Evolutionary conservation across 345 rosid genomes (phyloP), one percentile per base, ranked within the genome.

Genomic region (Diplotaxis tenuifolia): DNA sequence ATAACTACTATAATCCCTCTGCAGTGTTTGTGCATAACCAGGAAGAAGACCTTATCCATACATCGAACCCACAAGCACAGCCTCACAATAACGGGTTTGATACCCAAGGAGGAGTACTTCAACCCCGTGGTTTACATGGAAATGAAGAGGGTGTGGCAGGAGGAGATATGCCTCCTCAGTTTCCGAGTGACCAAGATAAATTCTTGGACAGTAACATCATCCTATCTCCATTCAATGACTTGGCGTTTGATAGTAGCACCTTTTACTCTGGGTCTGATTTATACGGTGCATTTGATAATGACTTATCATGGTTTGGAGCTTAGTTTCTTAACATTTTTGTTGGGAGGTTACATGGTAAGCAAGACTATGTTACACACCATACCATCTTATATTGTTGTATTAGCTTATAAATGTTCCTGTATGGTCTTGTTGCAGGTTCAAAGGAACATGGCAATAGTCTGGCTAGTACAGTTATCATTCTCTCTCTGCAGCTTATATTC

Each of bases 151-250:
- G 70, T 18, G 54, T 81, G 18, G 9, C 72, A 23, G 84, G 82
- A 25, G 82, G 58, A 34, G 85, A 79, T 5, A 64, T 86, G 71
- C 84, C 76, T 40, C 80, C 71, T 72, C 77, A 70, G 42, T 85
- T 82, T 74, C 86, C 75, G 3, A 80, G 55, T 67, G 98, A 83
- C 50, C 92, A 86, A 78, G 89, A 87, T 3, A 80, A 83, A 60
- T 81, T 80, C 56, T 79, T 86, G 78, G 90, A 83, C 78, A 82
- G 69, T 83, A 80, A 73, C 65, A 83, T 89, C 65, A 83, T 89
- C 59, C 84, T 78, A 18, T 85, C 92, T 64, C 89, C 96, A 1
- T 79, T 84, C 21, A 63, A 70, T 32, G 81, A 73, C 80, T 73
- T 84, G 68, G 8, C 91, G 16, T 75, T 84, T 53, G 87, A 80